Evolutionary conservation across 129 eudicot species (phyloP).

Genomic region (Flaveria trinervia): DNA sequence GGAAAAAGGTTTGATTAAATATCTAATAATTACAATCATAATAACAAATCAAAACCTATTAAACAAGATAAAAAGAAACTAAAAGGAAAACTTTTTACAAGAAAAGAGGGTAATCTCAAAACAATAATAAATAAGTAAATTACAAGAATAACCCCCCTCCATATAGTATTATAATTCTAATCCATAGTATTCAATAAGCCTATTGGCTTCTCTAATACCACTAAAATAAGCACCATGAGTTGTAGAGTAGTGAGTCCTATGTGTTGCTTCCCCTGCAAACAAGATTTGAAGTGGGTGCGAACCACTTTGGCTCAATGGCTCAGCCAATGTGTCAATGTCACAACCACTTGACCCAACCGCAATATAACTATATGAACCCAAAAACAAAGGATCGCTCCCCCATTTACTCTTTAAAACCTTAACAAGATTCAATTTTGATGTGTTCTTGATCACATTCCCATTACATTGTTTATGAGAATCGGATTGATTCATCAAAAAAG

Average conservation of each 20-base stretch:
- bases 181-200: constrained; percentile 80
- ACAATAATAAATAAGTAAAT: constrained; percentile 26
- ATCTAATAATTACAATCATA: constrained; percentile 20
- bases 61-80: constrained; percentile 31
- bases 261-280: constrained; percentile 98
- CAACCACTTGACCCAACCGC: constrained; percentile 82
- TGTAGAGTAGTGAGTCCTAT: constrained; percentile 89
- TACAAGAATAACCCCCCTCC: constrained; percentile 25
- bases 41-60: constrained; percentile 25
- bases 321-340: constrained; percentile 77
- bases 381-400: constrained; percentile 83
- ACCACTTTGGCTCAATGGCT: constrained; percentile 59
- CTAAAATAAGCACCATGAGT: constrained; percentile 97
- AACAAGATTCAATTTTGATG: constrained; percentile 37
- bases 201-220: constrained; percentile 95
- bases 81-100: constrained; percentile 43
- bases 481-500: constrained; percentile 40
- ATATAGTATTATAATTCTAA: constrained; percentile 28
- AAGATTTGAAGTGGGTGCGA: constrained; percentile 65
- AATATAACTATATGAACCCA: constrained; percentile 88
- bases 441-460: constrained; percentile 41
- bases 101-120: constrained; percentile 33
- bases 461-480: constrained; percentile 35
- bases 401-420: constrained; percentile 75
- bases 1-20: constrained; percentile 18